phyloP scores from a whole-genome alignment of 495 filamentous ascomycete species.

The Alectoria sarmentosa region DNA sequence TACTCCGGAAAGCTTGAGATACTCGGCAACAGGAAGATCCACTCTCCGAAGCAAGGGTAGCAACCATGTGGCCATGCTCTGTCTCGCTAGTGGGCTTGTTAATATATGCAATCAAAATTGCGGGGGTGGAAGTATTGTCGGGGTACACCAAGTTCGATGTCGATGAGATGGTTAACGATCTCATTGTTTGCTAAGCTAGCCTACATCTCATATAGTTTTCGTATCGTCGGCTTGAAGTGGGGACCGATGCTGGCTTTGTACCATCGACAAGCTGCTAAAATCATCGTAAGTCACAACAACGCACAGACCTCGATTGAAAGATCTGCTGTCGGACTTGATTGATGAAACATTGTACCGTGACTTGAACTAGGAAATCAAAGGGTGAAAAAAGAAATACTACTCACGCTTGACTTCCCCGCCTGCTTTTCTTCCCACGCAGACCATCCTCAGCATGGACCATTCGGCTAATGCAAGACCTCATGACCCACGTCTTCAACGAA shows the following conservation, averaged over 20 bases:
- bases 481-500: not conserved
- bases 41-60: slow-evolving; percentile 15
- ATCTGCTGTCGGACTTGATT: not conserved
- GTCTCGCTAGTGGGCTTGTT: slow-evolving; percentile 10
- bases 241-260: slow-evolving; percentile 3
- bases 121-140: not conserved
- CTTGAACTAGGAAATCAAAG: too few relatives aligned
- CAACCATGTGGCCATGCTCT: not conserved
- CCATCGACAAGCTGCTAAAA: slow-evolving; percentile 4
- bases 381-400: too few relatives aligned
- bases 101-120: too few relatives aligned
- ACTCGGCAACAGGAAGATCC: slow-evolving; percentile 8
- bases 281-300: not conserved
- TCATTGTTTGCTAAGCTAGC: not conserved
- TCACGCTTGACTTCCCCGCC: not conserved
- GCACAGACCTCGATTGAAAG: not conserved
- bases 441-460: slow-evolving; percentile 9
- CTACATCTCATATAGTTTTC: not conserved
- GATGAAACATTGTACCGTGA: too few relatives aligned
- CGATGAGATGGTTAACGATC: slow-evolving; percentile 7
- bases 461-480: not conserved
- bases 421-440: slow-evolving; percentile 7
- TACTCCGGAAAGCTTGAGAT: slow-evolving; percentile 26
- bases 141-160: slow-evolving; percentile 5
- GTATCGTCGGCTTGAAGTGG: slow-evolving; percentile 6